Evolutionary conservation across 2,329 filamentous ascomycete species (phyloP), one percentile per base, ranked within the genome.

Genomic region (Neophaeococcomyces aloes): DNA sequence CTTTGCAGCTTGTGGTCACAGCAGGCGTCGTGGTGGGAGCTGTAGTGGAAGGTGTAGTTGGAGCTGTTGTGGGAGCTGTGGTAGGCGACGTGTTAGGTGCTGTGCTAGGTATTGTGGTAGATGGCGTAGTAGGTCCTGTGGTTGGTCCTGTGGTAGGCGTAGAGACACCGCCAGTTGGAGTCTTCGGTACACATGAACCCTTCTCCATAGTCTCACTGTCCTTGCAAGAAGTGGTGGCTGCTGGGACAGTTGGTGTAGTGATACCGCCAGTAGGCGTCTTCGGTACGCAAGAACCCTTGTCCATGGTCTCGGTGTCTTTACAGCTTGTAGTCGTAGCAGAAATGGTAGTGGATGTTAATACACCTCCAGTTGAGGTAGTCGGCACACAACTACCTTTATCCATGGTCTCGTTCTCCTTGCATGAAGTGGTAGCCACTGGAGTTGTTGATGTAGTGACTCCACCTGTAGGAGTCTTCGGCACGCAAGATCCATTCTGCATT

Each of bases 101-200:
- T n/a, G n/a, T n/a, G n/a, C n/a, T n/a, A n/a, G n/a, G n/a, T n/a
- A n/a, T n/a, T n/a, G n/a, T n/a, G n/a, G n/a, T n/a, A n/a, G n/a
- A n/a, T n/a, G n/a, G n/a, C n/a, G n/a, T n/a, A n/a, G n/a, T n/a
- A n/a, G n/a, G n/a, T n/a, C n/a, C n/a, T n/a, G n/a, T n/a, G n/a
- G n/a, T n/a, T n/a, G n/a, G n/a, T n/a, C n/a, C n/a, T n/a, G n/a
- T n/a, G n/a, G n/a, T 44, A 21, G 48, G 32, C 14, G 23, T 27
- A 10, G 23, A 6, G 5, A 27, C 23, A 27, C 23, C 23, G 10
- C 13, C 33, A 21, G 31, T 23, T 14, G 44, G 14, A 10, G 25
- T 30, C 13, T 56, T 27, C 10, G 23, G 23, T 6, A 50, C 21
- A 54, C 54, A 29, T 53, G 48, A 49, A 44, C 33, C 21, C 17